Percentiles rank a stretch among this genome's conserved stretches.
phyloP scores from a whole-genome alignment of 108 stramenopile species.

The Stephanodiscus minutulus region DNA sequence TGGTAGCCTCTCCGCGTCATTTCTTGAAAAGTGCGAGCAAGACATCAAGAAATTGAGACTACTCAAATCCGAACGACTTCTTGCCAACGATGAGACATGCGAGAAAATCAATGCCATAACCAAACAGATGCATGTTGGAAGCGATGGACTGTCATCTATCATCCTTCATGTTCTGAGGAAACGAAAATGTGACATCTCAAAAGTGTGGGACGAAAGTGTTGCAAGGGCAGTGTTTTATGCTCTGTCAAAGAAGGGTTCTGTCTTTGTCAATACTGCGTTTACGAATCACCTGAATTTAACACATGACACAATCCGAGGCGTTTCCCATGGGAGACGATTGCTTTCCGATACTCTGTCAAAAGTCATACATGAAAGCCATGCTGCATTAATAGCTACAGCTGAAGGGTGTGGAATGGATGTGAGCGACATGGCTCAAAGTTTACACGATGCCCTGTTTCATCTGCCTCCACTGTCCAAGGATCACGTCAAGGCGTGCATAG shows the following conservation, averaged over 20 bases:
- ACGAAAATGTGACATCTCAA: slow-evolving; percentile 24
- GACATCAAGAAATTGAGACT: slow-evolving; percentile 62
- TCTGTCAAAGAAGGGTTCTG: slow-evolving; percentile 27
- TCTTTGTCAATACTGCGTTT: slow-evolving; percentile 37
- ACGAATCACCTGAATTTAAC: slow-evolving; percentile 57
- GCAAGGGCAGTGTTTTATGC: slow-evolving; percentile 16
- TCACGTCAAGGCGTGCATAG: slow-evolving; percentile 68
- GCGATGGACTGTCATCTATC: slow-evolving; percentile 41
- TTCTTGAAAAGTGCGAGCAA: slow-evolving; percentile 60
- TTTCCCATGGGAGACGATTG: slow-evolving; percentile 49
- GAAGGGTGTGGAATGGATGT: slow-evolving; percentile 70
- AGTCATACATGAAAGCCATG: slow-evolving; percentile 69
- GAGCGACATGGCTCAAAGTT: slow-evolving; percentile 67
- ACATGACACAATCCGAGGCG: slow-evolving; percentile 28
- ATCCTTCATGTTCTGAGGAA: slow-evolving; percentile 25
- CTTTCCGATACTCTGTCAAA: slow-evolving; percentile 53
- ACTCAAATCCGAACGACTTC: slow-evolving; percentile 58
- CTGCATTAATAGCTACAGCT: slow-evolving; percentile 67
- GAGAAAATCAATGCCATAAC: slow-evolving; percentile 32
- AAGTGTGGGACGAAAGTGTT: slow-evolving; percentile 54
- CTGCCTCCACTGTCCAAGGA: slow-evolving; percentile 80
- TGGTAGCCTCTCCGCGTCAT: slow-evolving; percentile 26
- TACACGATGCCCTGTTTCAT: slow-evolving; percentile 76
- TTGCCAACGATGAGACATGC: slow-evolving; percentile 46
- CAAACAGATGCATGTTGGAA: slow-evolving; percentile 60